Evolutionary conservation across 257 asterid species (phyloP), one percentile per base, ranked within the genome.

Genomic region (Anisodus acutangulus): DNA sequence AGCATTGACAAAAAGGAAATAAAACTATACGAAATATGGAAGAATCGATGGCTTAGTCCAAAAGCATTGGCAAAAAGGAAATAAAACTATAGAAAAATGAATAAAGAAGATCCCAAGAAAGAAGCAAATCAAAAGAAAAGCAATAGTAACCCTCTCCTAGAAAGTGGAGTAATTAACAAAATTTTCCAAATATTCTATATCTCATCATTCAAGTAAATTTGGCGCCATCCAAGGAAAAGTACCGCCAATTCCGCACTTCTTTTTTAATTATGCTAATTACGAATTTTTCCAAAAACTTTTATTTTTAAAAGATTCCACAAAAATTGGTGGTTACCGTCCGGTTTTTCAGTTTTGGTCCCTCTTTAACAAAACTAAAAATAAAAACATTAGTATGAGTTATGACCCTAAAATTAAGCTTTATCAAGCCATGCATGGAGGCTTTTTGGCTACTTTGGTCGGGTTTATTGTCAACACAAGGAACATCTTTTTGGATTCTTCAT

Each of bases 181-280:
- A 54, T 3, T 17, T 63, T 62, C 5, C 15, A 47, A 10, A 35
- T 49, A 57, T 82, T 41, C 16, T 17, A 8, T 19, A 45, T 58
- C 31, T 49, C 57, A 62, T 84, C 11, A 26, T 86, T 80, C 63
- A 69, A 85, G 74, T 79, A 83, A 78, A 9, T 79, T 86, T 83
- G 87, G 90, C 91, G 93, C 85, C 83, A 91, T 91, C 86, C 78
- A 76, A 78, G 90, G 87, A 78, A 41, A 85, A 58, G 43, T 49
- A 74, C 84, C 93, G 90, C 69, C 84, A 85, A 72, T 89, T 85
- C 87, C 89, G 89, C 89, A 82, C 57, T 80, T 59, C 68, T 74
- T 54, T 22, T 9, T 22, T 22, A 22, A 22, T 13, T 6, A 47
- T 74, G 19, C 22, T 74, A 19, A 22, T 49, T 74, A 11, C 11